Conservation (phyloP, 495 filamentous ascomycete species). For the Aspergillus olivimuriae region DNA sequence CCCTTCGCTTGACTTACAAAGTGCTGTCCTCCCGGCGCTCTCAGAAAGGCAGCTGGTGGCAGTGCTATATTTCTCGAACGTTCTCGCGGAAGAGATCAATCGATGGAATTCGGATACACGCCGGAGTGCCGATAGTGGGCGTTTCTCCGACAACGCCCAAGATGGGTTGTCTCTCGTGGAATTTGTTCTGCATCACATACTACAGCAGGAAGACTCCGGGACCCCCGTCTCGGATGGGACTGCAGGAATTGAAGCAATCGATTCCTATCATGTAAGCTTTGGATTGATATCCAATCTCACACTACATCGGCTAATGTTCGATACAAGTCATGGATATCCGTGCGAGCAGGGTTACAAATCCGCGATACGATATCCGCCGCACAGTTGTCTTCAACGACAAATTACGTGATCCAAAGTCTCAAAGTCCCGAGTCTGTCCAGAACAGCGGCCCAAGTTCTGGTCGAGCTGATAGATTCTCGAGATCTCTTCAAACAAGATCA, state of each 20-base stretch:
- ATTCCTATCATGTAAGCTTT: conserved; percentile 32
- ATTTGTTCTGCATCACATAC: conserved; percentile 29
- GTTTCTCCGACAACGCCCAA: conserved; percentile 25
- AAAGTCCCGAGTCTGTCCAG: conserved; percentile 24
- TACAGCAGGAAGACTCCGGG: conserved; percentile 21
- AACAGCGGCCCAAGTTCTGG: conserved; percentile 26
- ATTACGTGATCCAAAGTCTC: conserved; percentile 17
- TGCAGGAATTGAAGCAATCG: conserved; percentile 27
- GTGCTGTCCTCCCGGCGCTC: conserved; percentile 41
- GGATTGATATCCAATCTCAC: conserved; percentile 2
- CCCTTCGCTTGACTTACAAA: conserved; percentile 40
- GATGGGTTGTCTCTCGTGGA: conserved; percentile 34
- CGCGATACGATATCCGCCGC: conserved; percentile 12
- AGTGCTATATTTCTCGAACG: conserved; percentile 65
- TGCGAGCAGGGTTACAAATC: conserved; percentile 19
- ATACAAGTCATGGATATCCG: conserved; percentile 21
- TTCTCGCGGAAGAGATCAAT: conserved; percentile 69
- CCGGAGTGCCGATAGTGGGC: conserved; percentile 13
- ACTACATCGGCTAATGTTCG: not conserved
- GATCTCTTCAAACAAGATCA: conserved; percentile 18
- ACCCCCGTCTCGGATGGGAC: conserved; percentile 15
- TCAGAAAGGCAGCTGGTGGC: conserved; percentile 48
- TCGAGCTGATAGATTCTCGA: conserved; percentile 24
- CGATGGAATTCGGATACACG: conserved; percentile 31
- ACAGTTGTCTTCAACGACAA: conserved; percentile 13